phyloP scores from a whole-genome alignment of 371 early-diverging fungal genomes.

The Mucor mucedo region DNA sequence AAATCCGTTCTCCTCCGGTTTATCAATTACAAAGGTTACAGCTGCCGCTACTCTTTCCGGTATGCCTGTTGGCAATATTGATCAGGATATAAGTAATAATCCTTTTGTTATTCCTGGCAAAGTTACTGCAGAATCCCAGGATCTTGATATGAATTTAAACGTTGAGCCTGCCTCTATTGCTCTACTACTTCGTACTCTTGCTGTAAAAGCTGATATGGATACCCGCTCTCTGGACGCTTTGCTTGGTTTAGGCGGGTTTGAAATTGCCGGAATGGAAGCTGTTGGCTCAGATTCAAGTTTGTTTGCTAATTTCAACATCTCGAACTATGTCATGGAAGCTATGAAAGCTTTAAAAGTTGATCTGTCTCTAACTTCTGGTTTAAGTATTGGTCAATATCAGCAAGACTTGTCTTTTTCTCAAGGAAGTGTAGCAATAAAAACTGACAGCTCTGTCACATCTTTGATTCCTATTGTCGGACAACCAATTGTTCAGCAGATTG shows the following conservation, averaged over 20 bases:
- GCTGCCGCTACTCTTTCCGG: conserved; percentile 56
- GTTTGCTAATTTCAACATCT: conserved; percentile 55
- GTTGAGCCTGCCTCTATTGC: conserved; percentile 52
- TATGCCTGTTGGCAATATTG: conserved; percentile 58
- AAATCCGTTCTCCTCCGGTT: conserved; percentile 60
- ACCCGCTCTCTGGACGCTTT: conserved; percentile 56
- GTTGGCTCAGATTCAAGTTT: conserved; percentile 43
- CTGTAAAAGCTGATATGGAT: conserved; percentile 51
- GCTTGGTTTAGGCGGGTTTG: conserved; percentile 54
- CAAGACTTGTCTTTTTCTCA: conserved; percentile 56
- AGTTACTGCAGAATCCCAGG: conserved; percentile 37
- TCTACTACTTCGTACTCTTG: conserved; percentile 52
- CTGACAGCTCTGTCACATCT: conserved; percentile 50
- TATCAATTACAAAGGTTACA: conserved; percentile 55
- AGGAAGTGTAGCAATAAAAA: conserved; percentile 46
- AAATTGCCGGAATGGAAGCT: conserved; percentile 40
- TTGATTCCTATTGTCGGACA: conserved; percentile 64
- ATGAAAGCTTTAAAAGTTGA: conserved; percentile 60
- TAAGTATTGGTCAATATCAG: conserved; percentile 59
- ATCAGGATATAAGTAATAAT: conserved; percentile 51
- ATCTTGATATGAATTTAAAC: conserved; percentile 47
- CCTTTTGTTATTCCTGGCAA: conserved; percentile 48
- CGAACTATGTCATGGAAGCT: conserved; percentile 53
- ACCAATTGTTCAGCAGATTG: conserved; percentile 62
- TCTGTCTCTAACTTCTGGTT: conserved; percentile 52